A percentile compares a stretch with the other conserved stretches of the same genome.
Conservation (phyloP, 164 flowering plant species). For the Vitis amurensis region DNA sequence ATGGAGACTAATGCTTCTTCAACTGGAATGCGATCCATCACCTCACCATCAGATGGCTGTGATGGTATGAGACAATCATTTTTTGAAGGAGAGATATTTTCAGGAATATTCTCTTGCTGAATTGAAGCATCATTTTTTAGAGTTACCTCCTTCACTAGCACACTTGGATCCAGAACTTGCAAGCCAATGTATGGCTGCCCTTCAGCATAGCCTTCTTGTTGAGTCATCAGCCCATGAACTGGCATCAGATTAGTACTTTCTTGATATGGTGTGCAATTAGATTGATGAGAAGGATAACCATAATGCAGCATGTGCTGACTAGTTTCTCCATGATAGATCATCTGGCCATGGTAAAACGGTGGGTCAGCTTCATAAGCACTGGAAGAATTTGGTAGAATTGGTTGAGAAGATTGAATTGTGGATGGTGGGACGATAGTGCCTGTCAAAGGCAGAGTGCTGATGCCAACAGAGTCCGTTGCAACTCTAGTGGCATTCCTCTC, state of each 20-base stretch:
- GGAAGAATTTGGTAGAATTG: conserved; percentile 17
- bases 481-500: conserved; percentile 18
- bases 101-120: conserved; percentile 23
- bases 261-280: conserved; percentile 13
- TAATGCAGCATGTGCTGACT: conserved; percentile 16
- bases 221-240: conserved; percentile 14
- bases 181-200: conserved; percentile 16
- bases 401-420: conserved; percentile 16
- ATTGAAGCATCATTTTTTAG: conserved; percentile 13
- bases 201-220: conserved; percentile 15
- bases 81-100: conserved; percentile 1
- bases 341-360: conserved; percentile 22
- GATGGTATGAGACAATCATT: conserved; percentile 10
- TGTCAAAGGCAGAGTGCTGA: conserved; percentile 13
- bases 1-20: conserved; percentile 16
- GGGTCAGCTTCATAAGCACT: conserved; percentile 19
- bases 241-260: conserved; percentile 9
- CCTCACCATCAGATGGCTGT: conserved; percentile 15
- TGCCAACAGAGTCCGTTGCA: conserved; percentile 16
- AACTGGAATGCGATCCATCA: conserved; percentile 11
- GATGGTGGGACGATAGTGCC: conserved; percentile 16
- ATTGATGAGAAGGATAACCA: conserved; percentile 8
- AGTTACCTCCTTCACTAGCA: conserved; percentile 16
- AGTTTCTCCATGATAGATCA: conserved; percentile 16
- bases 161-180: conserved; percentile 10